phyloP scores from a whole-genome alignment of 2,329 filamentous ascomycete genomes.

The Exophiala xenobiotica region DNA sequence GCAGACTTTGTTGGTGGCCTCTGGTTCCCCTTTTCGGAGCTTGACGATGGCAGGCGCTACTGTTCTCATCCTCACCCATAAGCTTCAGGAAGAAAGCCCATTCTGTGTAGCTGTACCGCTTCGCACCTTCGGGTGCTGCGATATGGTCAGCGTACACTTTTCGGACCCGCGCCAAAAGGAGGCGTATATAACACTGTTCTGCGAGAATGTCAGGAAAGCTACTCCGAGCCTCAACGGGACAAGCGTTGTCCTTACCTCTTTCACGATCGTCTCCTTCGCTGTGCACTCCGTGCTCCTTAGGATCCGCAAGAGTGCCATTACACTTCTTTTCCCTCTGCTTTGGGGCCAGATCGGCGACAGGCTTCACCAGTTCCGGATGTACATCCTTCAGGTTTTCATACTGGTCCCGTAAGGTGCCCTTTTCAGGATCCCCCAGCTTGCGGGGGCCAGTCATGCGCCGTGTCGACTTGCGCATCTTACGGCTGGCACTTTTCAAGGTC shows the following conservation, averaged over 20 bases:
- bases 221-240: too few relatives aligned
- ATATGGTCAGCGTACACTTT: not conserved
- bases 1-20: too few relatives aligned
- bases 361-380: conserved; percentile 14
- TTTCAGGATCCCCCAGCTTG: not conserved
- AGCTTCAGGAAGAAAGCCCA: conserved; percentile 52
- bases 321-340: not conserved
- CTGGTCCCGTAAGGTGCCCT: not conserved
- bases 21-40: not conserved
- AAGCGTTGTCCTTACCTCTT: too few relatives aligned
- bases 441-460: not conserved
- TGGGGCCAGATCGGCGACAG: not conserved
- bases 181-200: not conserved
- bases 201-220: too few relatives aligned
- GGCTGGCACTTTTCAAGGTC: conserved; percentile 20
- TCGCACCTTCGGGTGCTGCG: conserved; percentile 22
- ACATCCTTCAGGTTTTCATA: not conserved
- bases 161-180: not conserved
- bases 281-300: too few relatives aligned
- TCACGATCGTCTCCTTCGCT: too few relatives aligned
- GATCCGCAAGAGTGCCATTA: not conserved
- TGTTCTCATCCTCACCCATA: conserved; percentile 44
- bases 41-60: conserved; percentile 34
- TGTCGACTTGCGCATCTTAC: not conserved
- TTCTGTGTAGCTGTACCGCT: conserved; percentile 40